Percentiles rank a stretch among this genome's conserved stretches.
These are phyloP conservation scores for Dictyostelium capitatum DNA, from an alignment of 78 protist genomes.

Conservation along the genomic window DNA sequence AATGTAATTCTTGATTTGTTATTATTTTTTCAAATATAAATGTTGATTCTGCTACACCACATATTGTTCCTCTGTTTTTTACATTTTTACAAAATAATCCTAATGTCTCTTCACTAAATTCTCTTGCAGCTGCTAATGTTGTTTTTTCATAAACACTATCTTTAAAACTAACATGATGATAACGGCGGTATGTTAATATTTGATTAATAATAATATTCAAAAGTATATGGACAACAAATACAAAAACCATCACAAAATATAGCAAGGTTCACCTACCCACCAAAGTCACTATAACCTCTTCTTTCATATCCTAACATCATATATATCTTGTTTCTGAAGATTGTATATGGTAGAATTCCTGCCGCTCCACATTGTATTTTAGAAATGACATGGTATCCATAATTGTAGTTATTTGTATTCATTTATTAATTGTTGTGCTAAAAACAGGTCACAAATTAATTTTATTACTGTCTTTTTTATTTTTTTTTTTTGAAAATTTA, in stretches of 20 bases:
- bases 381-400: not conserved
- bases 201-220: too few relatives aligned
- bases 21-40: not conserved
- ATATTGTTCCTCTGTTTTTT: not conserved
- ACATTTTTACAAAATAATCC: not conserved
- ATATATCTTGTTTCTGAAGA: not conserved
- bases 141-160: not conserved
- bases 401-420: too few relatives aligned
- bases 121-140: constrained; percentile 6
- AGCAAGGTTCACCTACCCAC: not conserved
- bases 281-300: constrained; percentile 25
- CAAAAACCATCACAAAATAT: too few relatives aligned
- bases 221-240: too few relatives aligned
- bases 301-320: not conserved
- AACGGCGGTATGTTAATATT: too few relatives aligned
- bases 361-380: not conserved
- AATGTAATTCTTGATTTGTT: constrained; percentile 7
- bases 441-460: too few relatives aligned
- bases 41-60: constrained; percentile 8
- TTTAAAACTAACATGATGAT: not conserved
- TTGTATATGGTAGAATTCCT: constrained; percentile 15
- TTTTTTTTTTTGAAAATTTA: too few relatives aligned
- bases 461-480: too few relatives aligned
- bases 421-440: too few relatives aligned
- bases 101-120: constrained; percentile 35